A percentile compares a stretch with the other conserved stretches of the same genome.
Evolutionary conservation across 148 eudicot genomes (phyloP).

Genomic region (Limonium bicolor): DNA sequence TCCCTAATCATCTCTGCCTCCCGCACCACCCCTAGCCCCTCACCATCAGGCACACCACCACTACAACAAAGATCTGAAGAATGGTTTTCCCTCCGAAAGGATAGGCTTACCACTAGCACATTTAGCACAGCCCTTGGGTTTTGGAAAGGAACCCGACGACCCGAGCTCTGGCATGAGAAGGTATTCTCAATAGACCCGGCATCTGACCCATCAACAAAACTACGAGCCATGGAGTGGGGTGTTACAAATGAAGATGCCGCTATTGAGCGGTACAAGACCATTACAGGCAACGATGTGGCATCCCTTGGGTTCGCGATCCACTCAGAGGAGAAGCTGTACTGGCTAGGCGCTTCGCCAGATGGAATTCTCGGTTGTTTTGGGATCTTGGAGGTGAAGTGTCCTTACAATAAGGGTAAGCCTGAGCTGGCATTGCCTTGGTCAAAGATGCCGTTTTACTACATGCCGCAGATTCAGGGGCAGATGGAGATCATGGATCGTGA

Average conservation of each 20-base stretch:
- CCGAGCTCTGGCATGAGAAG: conserved; percentile 81
- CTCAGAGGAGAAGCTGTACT: conserved; percentile 40
- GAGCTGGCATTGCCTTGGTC: conserved; percentile 69
- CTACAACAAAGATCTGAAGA: conserved; percentile 86
- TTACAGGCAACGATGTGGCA: conserved; percentile 64
- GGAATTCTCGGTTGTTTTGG: conserved; percentile 69
- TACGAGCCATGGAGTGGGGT: conserved; percentile 84
- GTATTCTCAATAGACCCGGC: conserved; percentile 28
- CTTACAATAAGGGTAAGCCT: conserved; percentile 66
- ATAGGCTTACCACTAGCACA: conserved; percentile 75
- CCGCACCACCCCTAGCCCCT: no score
- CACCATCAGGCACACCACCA: no score
- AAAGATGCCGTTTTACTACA: conserved; percentile 75
- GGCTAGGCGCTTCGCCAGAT: conserved; percentile 94
- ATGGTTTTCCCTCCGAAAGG: conserved; percentile 84
- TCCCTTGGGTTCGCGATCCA: conserved; percentile 70
- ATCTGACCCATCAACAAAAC: conserved; percentile 11
- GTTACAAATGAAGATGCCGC: conserved; percentile 56
- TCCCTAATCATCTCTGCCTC: no score
- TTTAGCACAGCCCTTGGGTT: conserved; percentile 82
- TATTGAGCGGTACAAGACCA: conserved; percentile 61
- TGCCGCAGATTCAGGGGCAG: conserved; percentile 96
- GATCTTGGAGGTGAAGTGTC: conserved; percentile 87
- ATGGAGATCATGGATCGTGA: conserved; percentile 82
- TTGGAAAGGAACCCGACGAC: conserved; percentile 74